Evolutionary conservation across 2,329 filamentous ascomycete genomes (phyloP).

Genomic region (Botrytis cinerea): DNA sequence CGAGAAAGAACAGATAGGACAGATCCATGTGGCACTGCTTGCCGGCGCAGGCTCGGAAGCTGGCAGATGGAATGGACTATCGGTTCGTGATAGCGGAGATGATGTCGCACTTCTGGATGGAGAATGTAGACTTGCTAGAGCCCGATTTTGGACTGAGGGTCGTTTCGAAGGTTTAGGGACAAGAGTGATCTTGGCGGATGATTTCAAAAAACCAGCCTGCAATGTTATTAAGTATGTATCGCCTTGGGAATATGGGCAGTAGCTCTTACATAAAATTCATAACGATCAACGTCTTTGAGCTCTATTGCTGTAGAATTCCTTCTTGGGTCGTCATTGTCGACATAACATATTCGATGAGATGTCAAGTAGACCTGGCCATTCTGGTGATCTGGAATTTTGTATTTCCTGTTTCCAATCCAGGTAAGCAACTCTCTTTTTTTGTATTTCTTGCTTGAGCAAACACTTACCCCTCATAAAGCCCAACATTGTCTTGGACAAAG

Average conservation of each 20-base stretch:
- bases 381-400: conserved; percentile 90
- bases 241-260: not conserved
- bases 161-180: conserved; percentile 77
- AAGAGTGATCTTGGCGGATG: conserved; percentile 88
- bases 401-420: conserved; percentile 63
- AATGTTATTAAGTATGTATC: conserved; percentile 31
- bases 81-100: conserved; percentile 50
- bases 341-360: conserved; percentile 92
- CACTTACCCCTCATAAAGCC: conserved; percentile 91
- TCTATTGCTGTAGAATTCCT: conserved; percentile 83
- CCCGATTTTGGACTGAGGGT: conserved; percentile 57
- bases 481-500: conserved; percentile 96
- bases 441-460: not conserved
- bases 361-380: conserved; percentile 96
- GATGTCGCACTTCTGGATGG: conserved; percentile 51
- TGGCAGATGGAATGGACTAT: conserved; percentile 48
- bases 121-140: conserved; percentile 50
- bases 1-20: conserved; percentile 92
- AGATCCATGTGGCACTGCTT: conserved; percentile 83
- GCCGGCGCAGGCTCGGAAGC: conserved; percentile 51
- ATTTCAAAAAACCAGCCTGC: conserved; percentile 88
- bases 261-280: conserved; percentile 76
- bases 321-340: conserved; percentile 83
- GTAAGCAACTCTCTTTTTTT: not conserved
- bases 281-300: conserved; percentile 85